Conservation (phyloP, 73 alveolate species). For the Durusdinium trenchii region DNA sequence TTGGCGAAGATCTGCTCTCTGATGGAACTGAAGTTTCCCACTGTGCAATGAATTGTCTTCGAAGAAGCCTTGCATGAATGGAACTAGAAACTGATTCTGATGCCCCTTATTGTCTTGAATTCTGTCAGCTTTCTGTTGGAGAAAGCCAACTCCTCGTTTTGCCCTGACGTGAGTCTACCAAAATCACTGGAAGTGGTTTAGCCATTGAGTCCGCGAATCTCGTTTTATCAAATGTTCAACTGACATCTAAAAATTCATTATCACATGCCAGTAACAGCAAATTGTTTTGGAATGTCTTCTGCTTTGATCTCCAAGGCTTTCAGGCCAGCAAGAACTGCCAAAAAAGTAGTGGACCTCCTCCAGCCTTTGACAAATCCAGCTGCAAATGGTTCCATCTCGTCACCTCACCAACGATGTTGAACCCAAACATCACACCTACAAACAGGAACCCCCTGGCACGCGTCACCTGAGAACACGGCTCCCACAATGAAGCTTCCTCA, state of each 20-base stretch:
- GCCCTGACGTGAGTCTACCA: not conserved
- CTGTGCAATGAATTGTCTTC: not conserved
- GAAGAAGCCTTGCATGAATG: not conserved
- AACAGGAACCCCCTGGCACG: not conserved
- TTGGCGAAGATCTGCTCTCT: not conserved
- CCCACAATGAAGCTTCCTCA: not conserved
- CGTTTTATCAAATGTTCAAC: too few relatives aligned
- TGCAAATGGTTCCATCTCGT: not conserved
- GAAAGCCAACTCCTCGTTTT: not conserved
- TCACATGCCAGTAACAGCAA: not conserved
- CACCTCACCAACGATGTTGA: not conserved
- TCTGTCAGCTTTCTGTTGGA: not conserved
- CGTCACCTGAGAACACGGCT: not conserved
- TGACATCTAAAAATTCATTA: not conserved
- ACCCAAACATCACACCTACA: too few relatives aligned
- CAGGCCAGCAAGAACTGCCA: not conserved
- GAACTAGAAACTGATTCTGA: not conserved
- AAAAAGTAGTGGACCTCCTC: not conserved
- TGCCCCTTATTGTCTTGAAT: not conserved
- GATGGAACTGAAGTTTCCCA: not conserved
- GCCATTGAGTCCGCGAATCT: too few relatives aligned
- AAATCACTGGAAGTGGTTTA: not conserved
- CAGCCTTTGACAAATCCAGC: constrained; percentile 35
- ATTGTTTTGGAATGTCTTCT: not conserved
- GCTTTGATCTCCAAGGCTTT: not conserved